phyloP scores from a whole-genome alignment of 495 filamentous ascomycete species.

The Glarea lozoyensis region DNA sequence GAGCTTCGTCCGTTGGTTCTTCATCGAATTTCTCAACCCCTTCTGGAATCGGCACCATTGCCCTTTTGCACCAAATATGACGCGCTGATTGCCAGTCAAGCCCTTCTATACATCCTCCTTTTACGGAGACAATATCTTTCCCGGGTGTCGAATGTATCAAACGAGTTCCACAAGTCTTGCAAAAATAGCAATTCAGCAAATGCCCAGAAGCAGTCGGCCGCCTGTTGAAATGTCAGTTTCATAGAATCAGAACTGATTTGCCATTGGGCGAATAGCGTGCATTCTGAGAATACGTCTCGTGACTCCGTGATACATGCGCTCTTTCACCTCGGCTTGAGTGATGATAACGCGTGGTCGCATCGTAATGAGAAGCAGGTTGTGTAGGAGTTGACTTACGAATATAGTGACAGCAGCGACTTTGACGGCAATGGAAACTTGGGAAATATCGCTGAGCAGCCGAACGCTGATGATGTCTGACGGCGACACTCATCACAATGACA shows the following conservation, averaged over 20 bases:
- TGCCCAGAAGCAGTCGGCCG: constrained; percentile 35
- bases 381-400: constrained; percentile 29
- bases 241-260: too few relatives aligned
- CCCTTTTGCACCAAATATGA: constrained; percentile 55
- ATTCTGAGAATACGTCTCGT: background rate
- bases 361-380: background rate
- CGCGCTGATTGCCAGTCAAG: constrained; percentile 45
- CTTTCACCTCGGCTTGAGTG: too few relatives aligned
- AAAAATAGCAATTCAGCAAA: constrained; percentile 46
- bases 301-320: background rate
- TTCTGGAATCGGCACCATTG: constrained; percentile 55
- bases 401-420: constrained; percentile 33
- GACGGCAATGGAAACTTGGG: constrained; percentile 45
- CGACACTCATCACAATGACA: constrained; percentile 64
- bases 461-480: constrained; percentile 57
- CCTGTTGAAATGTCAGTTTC: constrained; percentile 8
- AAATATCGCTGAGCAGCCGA: constrained; percentile 60
- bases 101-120: constrained; percentile 52
- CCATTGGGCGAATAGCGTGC: too few relatives aligned
- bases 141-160: constrained; percentile 45
- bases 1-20: constrained; percentile 22
- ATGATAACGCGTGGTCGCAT: background rate
- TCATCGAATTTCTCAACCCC: constrained; percentile 38
- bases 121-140: constrained; percentile 45
- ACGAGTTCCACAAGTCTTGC: constrained; percentile 48